phyloP scores from a whole-genome alignment of 129 eudicot species.

The Flaveria brownii region DNA sequence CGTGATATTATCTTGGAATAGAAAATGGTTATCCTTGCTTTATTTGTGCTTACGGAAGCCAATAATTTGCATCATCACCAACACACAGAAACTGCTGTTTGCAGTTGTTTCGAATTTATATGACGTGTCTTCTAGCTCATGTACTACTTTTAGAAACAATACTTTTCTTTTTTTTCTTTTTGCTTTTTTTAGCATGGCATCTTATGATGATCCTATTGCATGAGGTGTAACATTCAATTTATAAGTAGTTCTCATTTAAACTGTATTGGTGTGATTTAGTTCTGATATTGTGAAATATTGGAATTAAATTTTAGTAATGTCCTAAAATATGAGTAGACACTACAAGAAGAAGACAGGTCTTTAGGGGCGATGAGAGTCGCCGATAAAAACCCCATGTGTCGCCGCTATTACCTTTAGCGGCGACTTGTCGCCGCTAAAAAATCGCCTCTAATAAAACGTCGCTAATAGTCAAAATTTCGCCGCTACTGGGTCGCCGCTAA shows the following conservation, averaged over 20 bases:
- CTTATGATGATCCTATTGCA: constrained; percentile 19
- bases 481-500: too few relatives aligned
- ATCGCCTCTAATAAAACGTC: too few relatives aligned
- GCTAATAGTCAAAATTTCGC: too few relatives aligned
- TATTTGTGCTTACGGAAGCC: constrained; percentile 18
- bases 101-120: background rate
- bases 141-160: constrained; percentile 16
- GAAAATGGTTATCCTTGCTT: constrained; percentile 8
- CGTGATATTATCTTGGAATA: constrained; percentile 4
- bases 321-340: too few relatives aligned
- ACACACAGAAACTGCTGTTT: background rate
- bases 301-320: too few relatives aligned
- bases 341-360: too few relatives aligned
- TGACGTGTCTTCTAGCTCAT: constrained; percentile 22
- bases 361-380: too few relatives aligned
- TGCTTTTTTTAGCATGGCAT: constrained; percentile 18
- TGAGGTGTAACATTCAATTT: background rate
- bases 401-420: too few relatives aligned
- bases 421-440: too few relatives aligned
- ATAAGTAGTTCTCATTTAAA: background rate
- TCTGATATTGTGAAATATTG: too few relatives aligned
- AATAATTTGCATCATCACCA: constrained; percentile 12
- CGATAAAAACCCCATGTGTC: too few relatives aligned
- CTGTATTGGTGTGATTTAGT: too few relatives aligned
- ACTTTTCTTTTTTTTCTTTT: background rate